Evolutionary conservation across 148 eudicot genomes (phyloP).

Genomic region (Chenopodium album): DNA sequence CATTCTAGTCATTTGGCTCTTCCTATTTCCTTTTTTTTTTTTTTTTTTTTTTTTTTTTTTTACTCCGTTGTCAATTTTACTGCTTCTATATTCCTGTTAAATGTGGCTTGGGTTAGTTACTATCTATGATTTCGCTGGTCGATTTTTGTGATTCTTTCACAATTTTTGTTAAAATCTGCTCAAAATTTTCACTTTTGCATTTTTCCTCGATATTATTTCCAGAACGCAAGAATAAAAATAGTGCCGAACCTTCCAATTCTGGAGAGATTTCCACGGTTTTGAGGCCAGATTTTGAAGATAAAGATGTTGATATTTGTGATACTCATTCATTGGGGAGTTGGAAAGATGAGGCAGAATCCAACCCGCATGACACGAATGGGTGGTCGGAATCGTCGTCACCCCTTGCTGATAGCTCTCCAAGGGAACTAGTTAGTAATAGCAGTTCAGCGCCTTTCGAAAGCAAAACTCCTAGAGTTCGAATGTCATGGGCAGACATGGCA

Average conservation of each 20-base stretch:
- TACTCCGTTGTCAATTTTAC: no score
- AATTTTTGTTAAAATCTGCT: not conserved
- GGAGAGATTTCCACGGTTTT: slow-evolving; percentile 20
- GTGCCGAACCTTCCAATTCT: slow-evolving; percentile 21
- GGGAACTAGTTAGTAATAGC: slow-evolving; percentile 23
- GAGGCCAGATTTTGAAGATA: slow-evolving; percentile 21
- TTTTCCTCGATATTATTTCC: slow-evolving; percentile 6
- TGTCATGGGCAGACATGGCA: slow-evolving; percentile 97
- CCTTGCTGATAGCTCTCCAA: slow-evolving; percentile 30
- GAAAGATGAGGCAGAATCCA: slow-evolving; percentile 48
- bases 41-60: not conserved
- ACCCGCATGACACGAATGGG: slow-evolving; percentile 42
- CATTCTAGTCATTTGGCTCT: no score
- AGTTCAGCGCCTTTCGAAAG: slow-evolving; percentile 9
- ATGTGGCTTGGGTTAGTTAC: not conserved
- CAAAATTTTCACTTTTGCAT: not conserved
- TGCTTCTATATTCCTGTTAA: no score
- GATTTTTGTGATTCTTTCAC: not conserved
- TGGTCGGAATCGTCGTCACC: slow-evolving; percentile 32
- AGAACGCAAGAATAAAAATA: slow-evolving; percentile 30
- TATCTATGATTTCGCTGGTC: not conserved
- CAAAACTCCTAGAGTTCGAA: slow-evolving; percentile 37
- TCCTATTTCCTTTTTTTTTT: not conserved
- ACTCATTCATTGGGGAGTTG: slow-evolving; percentile 55
- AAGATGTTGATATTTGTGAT: slow-evolving; percentile 37